These are phyloP conservation scores for Sclerotinia borealis DNA, from an alignment of 2,329 filamentous ascomycete genomes.

Conservation along the genomic window DNA sequence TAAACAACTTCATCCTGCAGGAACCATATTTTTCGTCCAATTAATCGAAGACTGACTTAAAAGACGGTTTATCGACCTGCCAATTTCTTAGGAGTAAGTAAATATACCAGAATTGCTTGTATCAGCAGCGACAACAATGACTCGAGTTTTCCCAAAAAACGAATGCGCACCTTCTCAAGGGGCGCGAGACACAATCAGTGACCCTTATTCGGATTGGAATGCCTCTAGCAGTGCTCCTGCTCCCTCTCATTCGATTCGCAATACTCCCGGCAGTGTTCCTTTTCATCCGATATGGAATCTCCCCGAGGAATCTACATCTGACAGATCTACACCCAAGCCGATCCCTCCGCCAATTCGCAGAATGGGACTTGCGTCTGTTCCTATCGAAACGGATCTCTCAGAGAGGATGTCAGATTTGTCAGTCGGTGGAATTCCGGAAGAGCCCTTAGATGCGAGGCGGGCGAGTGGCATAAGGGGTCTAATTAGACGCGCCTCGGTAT, in stretches of 20 bases:
- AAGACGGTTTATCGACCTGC: background rate
- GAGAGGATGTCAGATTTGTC: slow-evolving; percentile 3
- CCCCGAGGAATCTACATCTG: background rate
- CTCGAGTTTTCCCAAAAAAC: slow-evolving; percentile 36
- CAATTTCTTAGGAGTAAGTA: background rate
- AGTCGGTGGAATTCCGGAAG: background rate
- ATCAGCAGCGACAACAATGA: slow-evolving; percentile 22
- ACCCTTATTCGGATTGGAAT: too few species aligned
- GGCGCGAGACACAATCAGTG: slow-evolving; percentile 36
- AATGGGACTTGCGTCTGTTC: slow-evolving; percentile 9
- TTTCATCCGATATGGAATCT: background rate
- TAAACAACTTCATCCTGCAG: slow-evolving; percentile 6
- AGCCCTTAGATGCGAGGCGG: background rate
- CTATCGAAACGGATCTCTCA: background rate
- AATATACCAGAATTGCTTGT: background rate
- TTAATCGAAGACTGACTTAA: background rate
- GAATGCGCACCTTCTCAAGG: slow-evolving; percentile 42
- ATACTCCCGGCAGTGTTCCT: too few species aligned
- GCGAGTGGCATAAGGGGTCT: slow-evolving; percentile 17
- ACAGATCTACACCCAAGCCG: background rate
- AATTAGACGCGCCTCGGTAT: slow-evolving; percentile 29
- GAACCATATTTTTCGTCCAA: background rate
- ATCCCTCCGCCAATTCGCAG: slow-evolving; percentile 31
- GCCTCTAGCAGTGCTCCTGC: too few species aligned
- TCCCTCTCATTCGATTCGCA: too few species aligned